Conservation (phyloP, 2,329 filamentous ascomycete species). For the Thermomyces lanuginosus region DNA sequence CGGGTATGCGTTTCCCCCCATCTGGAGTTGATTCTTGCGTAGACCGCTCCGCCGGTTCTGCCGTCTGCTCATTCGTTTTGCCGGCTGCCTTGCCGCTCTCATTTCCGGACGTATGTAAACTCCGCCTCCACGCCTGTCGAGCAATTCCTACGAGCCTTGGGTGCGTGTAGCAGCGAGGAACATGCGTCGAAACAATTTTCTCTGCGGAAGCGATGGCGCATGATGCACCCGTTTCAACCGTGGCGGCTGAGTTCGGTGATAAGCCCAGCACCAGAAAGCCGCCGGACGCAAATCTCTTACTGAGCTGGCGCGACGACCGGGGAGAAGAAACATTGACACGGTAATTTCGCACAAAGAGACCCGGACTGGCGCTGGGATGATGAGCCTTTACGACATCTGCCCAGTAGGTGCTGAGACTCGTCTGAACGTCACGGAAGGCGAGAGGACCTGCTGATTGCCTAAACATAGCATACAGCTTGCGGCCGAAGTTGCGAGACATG, state of each 20-base stretch:
- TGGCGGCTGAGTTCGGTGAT: constrained; percentile 16
- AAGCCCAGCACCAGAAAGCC: constrained; percentile 37
- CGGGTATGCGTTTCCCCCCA: constrained; percentile 7
- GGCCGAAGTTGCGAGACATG: constrained; percentile 33
- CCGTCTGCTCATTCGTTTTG: constrained; percentile 7
- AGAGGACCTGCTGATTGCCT: constrained; percentile 23
- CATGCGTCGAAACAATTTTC: constrained; percentile 13
- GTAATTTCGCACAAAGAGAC: constrained; percentile 8
- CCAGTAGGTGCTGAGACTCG: no score
- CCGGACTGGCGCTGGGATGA: constrained; percentile 1
- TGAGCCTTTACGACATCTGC: no score
- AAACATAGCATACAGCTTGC: constrained; percentile 31
- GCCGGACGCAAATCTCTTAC: constrained; percentile 39
- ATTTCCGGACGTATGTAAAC: constrained; percentile 16
- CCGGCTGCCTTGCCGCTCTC: constrained; percentile 2
- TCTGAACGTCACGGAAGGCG: constrained; percentile 13
- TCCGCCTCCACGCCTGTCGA: constrained; percentile 14
- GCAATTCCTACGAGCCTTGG: constrained; percentile 8
- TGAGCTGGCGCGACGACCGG: constrained; percentile 28
- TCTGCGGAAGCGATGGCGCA: constrained; percentile 17
- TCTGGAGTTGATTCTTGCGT: constrained; percentile 1
- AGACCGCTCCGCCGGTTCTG: constrained; percentile 8
- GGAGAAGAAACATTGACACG: constrained; percentile 9
- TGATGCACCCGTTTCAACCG: constrained; percentile 18
- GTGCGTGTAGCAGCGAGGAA: constrained; percentile 9